phyloP scores from a whole-genome alignment of 208 protist species.

The Leishmania arabica region DNA sequence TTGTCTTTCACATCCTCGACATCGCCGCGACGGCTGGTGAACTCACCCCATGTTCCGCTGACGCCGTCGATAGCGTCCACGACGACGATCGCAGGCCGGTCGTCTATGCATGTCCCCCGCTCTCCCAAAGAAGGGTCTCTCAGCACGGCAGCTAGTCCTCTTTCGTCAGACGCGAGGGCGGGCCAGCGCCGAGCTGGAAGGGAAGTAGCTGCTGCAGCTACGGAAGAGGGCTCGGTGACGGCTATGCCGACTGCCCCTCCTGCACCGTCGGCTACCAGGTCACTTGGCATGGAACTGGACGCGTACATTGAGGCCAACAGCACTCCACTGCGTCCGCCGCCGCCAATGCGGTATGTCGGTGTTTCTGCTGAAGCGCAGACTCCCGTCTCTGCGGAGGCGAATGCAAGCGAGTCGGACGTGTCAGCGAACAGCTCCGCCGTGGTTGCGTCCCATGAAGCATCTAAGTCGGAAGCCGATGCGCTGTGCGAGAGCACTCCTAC shows the following conservation, averaged over 20 bases:
- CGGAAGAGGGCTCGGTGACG: background rate
- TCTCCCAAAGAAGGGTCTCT: background rate
- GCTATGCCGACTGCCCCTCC: background rate
- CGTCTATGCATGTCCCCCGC: background rate
- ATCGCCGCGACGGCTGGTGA: constrained; percentile 50
- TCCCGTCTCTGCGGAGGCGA: background rate
- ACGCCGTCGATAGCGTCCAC: constrained; percentile 30
- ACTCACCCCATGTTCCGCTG: constrained; percentile 54
- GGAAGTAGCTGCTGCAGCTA: background rate
- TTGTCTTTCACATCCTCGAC: constrained; percentile 64
- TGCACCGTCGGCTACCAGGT: background rate
- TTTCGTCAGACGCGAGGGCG: constrained; percentile 5
- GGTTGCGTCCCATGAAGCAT: background rate
- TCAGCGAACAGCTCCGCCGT: background rate
- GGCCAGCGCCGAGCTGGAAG: background rate
- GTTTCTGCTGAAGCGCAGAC: background rate
- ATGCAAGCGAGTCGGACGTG: background rate
- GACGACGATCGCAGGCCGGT: constrained; percentile 1
- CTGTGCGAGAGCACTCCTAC: background rate
- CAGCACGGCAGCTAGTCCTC: background rate
- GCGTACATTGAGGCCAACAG: constrained; percentile 25
- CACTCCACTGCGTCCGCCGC: constrained; percentile 26
- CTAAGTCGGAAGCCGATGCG: background rate
- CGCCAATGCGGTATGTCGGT: background rate
- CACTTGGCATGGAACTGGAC: constrained; percentile 26